Base-by-base conservation (phyloP, 2,329 filamentous ascomycete genomes). In the Aspergillus jensenii region DNA sequence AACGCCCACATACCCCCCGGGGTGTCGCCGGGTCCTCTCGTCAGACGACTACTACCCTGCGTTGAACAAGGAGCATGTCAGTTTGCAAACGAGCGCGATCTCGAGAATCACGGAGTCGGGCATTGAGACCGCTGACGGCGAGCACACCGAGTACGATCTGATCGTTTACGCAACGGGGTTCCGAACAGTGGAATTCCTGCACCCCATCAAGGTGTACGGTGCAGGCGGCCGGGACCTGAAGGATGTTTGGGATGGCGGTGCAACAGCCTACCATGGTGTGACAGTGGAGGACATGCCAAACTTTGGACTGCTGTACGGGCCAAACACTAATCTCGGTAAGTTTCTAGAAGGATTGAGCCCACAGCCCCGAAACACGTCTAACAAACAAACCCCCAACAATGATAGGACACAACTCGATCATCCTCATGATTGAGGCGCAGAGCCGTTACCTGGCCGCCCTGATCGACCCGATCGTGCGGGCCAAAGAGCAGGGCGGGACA, bases 401-500 rank as follows among this genome's bases (percentile, higher is more conserved):
- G 21, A 25, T 40, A 55, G 83, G 81, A 0, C 81, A 84, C 66
- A 84, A 83, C 60, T 79, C 76, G 54, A 85, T 86, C 63, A 82
- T 86, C 61, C 73, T 85, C n/a, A 86, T 85, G 83, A 84, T 86
- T 59, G 84, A 86, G 65, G 78, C 82, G 2, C 83, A 86, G 63
- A 77, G 74, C 3, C 76, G 79, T 3, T 86, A 85, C 64, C 77
- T 86, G 56, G 82, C 79, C 58, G 74, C 73, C 0, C 62, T 86
- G 37, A 78, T 86, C 47, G 65, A 67, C 0, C 74, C 79, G 6
- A 76, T 87, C 1, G 74, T 84, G 1, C 68, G 73, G 7, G 81
- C 82, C 0, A 71, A 77, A 12, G 59, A 66, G 15, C 59, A 69
- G 1, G 77, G 79, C 8, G 59, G 71, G n/a, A 68, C 68, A 0